Evolutionary conservation across 2,329 filamentous ascomycete species (phyloP), one percentile per base, ranked within the genome.

Genomic region (Neopestalotiopsis clavispora): DNA sequence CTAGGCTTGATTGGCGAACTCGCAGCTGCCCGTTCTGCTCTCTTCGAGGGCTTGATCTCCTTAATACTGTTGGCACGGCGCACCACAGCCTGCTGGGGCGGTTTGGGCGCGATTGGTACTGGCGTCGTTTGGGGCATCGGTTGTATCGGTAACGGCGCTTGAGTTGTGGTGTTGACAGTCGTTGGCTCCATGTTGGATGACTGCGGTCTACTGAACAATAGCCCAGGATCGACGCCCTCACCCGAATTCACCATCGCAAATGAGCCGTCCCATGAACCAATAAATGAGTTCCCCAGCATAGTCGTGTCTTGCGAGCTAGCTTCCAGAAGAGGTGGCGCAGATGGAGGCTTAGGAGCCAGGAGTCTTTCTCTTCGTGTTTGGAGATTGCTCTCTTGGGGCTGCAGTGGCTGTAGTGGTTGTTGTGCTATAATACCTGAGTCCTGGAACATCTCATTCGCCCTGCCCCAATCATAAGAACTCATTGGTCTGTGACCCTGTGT

Each of bases 381-480:
- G 49, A 80, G 78, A 38, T 77, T 74, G 66, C 77, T 81, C 42
- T 81, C 80, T 71, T 81, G 80, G 69, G 76, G 79, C 60, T 80
- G 78, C 57, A 80, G 76, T 17, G 76, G 77, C 2, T 20, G 78
- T 56, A 80, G 77, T 17, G 76, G 77, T 2, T 20, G 56, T 17
- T 76, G 77, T 2, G 75, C 75, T 57, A 82, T 73, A 56, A 78
- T 74, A 57, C 74, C 80, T 4, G 81, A 79, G 40, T 86, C 84
- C 71, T 86, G 87, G 72, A 88, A 89, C 68, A 89, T 82, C 66
- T 87, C 86, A 68, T 85, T 84, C 23, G 84, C 81, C 71, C 83
- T 84, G 62, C 83, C 84, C 89, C 89, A 90, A 76, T 90, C 88
- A 66, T 87, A 82, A 0, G 87, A 86, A 57, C 81, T 84, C 70